A percentile compares a stretch with the other conserved stretches of the same genome.
Conservation (phyloP, 169 alveolate genomes). For the Eimeria necatrix region DNA sequence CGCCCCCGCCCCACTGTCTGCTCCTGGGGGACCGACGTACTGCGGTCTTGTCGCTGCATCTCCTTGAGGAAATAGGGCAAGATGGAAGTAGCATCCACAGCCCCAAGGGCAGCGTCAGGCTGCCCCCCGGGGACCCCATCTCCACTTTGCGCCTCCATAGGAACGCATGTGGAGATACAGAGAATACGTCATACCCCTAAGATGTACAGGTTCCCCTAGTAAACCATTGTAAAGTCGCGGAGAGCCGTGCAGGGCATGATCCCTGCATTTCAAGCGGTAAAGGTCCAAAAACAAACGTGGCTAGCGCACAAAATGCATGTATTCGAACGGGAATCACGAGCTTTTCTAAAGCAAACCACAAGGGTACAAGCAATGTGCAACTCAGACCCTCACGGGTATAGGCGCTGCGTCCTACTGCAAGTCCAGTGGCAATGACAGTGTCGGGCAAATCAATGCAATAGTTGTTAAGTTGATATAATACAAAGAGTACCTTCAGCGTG, state of each 20-base stretch:
- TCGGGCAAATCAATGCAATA: neutral
- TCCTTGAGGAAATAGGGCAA: constrained; percentile 65
- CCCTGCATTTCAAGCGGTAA: too few relatives aligned
- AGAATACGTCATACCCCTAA: neutral
- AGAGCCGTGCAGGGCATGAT: too few relatives aligned
- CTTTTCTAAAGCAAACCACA: too few relatives aligned
- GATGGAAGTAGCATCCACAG: constrained; percentile 32
- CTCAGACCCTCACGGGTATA: too few relatives aligned
- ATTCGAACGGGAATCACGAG: too few relatives aligned
- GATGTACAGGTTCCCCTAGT: neutral
- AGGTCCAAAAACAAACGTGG: too few relatives aligned
- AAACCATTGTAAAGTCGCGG: too few relatives aligned
- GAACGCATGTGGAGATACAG: neutral
- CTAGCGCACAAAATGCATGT: too few relatives aligned
- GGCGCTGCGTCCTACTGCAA: neutral
- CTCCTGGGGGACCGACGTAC: neutral
- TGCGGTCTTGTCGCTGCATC: constrained; percentile 53
- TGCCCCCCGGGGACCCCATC: constrained; percentile 49
- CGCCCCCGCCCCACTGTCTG: neutral
- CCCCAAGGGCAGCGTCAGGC: constrained; percentile 49
- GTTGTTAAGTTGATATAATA: neutral
- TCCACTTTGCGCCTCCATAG: constrained; percentile 39
- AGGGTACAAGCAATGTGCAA: too few relatives aligned
- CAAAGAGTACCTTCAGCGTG: neutral
- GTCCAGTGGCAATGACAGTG: neutral